phyloP scores from a whole-genome alignment of 495 filamentous ascomycete species.

The Penicillium crystallinum region DNA sequence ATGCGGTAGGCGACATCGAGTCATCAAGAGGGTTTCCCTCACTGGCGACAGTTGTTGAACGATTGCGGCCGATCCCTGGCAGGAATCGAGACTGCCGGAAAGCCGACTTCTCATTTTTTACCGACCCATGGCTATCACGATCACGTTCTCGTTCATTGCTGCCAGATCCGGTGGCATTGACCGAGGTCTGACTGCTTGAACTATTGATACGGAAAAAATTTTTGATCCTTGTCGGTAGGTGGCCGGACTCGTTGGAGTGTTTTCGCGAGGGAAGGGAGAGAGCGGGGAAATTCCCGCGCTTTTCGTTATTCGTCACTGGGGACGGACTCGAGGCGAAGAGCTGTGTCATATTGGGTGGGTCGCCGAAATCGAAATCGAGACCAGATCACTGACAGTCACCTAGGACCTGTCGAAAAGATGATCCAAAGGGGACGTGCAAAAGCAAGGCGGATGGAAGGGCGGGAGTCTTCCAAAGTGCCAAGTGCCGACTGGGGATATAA shows the following conservation, averaged over 20 bases:
- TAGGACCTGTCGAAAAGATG: not conserved
- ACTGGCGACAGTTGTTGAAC: conserved; percentile 85
- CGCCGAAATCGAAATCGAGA: not conserved
- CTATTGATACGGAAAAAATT: conserved; percentile 97
- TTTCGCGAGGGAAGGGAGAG: conserved; percentile 46
- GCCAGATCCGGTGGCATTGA: conserved; percentile 34
- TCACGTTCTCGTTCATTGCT: conserved; percentile 39
- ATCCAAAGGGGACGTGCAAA: conserved; percentile 5
- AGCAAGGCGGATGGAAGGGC: conserved; percentile 6
- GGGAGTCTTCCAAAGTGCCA: conserved; percentile 7
- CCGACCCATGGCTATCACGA: conserved; percentile 30
- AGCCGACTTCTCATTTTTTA: conserved; percentile 55
- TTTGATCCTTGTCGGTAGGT: conserved; percentile 85
- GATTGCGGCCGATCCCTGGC: conserved; percentile 67
- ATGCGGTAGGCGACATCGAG: conserved; percentile 81
- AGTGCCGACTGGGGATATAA: conserved; percentile 15
- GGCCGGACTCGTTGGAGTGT: conserved; percentile 47
- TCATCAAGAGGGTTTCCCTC: conserved; percentile 90
- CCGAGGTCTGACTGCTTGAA: conserved; percentile 49
- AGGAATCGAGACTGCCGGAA: conserved; percentile 84
- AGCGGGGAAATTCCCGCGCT: conserved; percentile 43
- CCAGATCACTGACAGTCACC: not conserved
- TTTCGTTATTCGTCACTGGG: conserved; percentile 39
- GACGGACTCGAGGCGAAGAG: conserved; percentile 42
- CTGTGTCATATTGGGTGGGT: conserved; percentile 37